A percentile compares a stretch with the other conserved stretches of the same genome.
phyloP scores from a whole-genome alignment of 805 yeast genomes.

The Torulaspora indica region DNA sequence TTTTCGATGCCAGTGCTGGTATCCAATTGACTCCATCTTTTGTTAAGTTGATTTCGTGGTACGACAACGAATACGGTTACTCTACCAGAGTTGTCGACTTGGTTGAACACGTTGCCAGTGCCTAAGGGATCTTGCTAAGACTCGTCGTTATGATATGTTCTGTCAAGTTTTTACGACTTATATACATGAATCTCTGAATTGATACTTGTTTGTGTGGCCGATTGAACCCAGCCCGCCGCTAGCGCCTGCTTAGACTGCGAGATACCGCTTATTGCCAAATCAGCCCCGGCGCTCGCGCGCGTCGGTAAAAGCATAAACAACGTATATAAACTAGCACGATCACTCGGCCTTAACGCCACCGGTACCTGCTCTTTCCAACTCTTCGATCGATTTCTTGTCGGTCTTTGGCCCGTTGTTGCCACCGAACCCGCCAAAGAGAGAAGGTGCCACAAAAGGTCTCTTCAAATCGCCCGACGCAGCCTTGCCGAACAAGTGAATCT shows the following conservation, averaged over 20 bases:
- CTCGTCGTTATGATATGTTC: conserved; percentile 7
- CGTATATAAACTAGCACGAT: conserved; percentile 8
- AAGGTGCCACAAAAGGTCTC: conserved; percentile 92
- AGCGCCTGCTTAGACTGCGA: too few relatives aligned
- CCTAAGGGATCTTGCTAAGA: conserved; percentile 12
- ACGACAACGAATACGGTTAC: conserved; percentile 73
- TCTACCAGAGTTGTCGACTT: conserved; percentile 72
- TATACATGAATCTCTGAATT: not conserved
- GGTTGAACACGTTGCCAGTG: conserved; percentile 55
- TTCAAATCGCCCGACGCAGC: conserved; percentile 85
- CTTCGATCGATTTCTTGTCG: conserved; percentile 80
- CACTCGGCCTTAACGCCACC: conserved; percentile 89
- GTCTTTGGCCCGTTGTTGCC: conserved; percentile 54
- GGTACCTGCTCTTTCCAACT: conserved; percentile 77
- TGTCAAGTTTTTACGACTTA: conserved; percentile 6
- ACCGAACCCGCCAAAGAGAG: conserved; percentile 66
- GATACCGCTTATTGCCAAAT: too few relatives aligned
- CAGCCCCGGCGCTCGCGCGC: too few relatives aligned
- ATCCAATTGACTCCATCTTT: conserved; percentile 64
- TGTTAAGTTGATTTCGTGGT: conserved; percentile 68
- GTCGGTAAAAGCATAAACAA: not conserved
- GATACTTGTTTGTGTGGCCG: too few relatives aligned
- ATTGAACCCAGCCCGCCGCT: too few relatives aligned
- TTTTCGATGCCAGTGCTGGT: conserved; percentile 67
- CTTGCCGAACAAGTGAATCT: conserved; percentile 80